Base-by-base conservation (phyloP, 306 rosid species). In the Vigna hirtella region DNA sequence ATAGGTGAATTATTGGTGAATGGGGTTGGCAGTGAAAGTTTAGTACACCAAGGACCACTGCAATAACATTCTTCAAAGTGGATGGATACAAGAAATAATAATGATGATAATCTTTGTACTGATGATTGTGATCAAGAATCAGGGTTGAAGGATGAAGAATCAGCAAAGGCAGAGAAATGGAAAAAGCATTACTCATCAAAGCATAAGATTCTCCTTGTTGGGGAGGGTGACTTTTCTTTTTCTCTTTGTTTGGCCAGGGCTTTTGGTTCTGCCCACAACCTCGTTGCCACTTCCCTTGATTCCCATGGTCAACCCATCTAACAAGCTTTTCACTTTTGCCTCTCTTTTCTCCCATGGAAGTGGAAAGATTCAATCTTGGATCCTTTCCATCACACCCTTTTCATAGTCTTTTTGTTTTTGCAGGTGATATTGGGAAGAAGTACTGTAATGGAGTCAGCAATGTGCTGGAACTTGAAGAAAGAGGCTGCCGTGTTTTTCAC, bases 151-250 rank as follows among this genome's bases (percentile, higher is more conserved):
- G 68, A 42, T 11, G 78, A 83, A 77, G 5, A 13, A 57, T 13
- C 49, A 9, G 32, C 55, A 58, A 67, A 74, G 30, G 30, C 78
- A 64, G 91, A 77, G 83, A 82, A 81, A 85, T 87, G 98, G 97
- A 85, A 64, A 61, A 86, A 83, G n/a, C 91, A 91, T 81, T 91
- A 93, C 80, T 93, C 93, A 20, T 93, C 98, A 4, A 83, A 17
- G 40, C 97, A 91, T 0, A 84, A 74, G 73, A 91, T 89, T 62
- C 86, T 91, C 17, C 65, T 93, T 65, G 90, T 93, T 36, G 96
- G 98, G 65, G 98, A 93, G 59, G 98, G 98, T 63, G 98, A 93
- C 72, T 91, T 93, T 74, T 91, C 96, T 30, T 89, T 93, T 78
- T 79, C 98, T 15, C 85, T 88, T 10, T 87, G 32, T 76, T 72